These are phyloP conservation scores for Triangularia setosa DNA, from an alignment of 2,329 filamentous ascomycete species.

Conservation along the genomic window DNA sequence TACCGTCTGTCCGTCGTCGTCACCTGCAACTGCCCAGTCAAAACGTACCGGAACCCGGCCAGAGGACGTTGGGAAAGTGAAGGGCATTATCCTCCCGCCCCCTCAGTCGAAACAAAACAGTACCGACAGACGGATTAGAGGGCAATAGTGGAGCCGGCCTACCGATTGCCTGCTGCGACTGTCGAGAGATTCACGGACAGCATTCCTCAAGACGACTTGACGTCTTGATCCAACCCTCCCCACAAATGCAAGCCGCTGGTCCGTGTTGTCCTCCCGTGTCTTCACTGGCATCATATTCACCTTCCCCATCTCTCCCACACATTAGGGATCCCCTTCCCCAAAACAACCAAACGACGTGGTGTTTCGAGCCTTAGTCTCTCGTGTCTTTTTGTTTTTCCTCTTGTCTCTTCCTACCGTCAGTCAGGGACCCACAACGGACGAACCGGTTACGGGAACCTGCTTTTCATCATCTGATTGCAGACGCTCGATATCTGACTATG, in stretches of 20 bases:
- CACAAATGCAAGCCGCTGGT: slow-evolving; percentile 26
- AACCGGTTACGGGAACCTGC: slow-evolving; percentile 36
- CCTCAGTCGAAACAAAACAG: too few species aligned
- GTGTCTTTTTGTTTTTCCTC: slow-evolving; percentile 4
- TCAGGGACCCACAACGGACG: slow-evolving; percentile 21
- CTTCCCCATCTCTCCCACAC: slow-evolving; percentile 6
- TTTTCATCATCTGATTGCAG: slow-evolving; percentile 34
- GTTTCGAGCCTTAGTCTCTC: slow-evolving; percentile 18
- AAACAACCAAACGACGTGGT: slow-evolving; percentile 13
- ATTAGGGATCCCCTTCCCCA: slow-evolving; percentile 6
- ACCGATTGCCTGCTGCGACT: slow-evolving; percentile 11
- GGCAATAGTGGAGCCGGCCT: not conserved
- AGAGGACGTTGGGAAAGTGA: not conserved
- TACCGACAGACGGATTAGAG: too few species aligned
- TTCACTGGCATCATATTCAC: slow-evolving; percentile 9
- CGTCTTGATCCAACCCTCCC: slow-evolving; percentile 20
- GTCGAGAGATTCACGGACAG: slow-evolving; percentile 20
- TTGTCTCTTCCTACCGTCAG: slow-evolving; percentile 14
- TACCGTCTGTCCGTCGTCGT: slow-evolving; percentile 7
- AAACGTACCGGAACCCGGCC: slow-evolving; percentile 6
- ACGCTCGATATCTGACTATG: slow-evolving; percentile 34
- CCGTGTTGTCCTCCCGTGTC: slow-evolving; percentile 20
- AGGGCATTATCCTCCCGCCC: not conserved
- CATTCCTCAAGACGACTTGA: slow-evolving; percentile 23
- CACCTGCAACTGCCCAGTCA: slow-evolving; percentile 10